Evolutionary conservation across 169 alveolate genomes (phyloP).

Genomic region (Cryptosporidium tyzzeri): DNA sequence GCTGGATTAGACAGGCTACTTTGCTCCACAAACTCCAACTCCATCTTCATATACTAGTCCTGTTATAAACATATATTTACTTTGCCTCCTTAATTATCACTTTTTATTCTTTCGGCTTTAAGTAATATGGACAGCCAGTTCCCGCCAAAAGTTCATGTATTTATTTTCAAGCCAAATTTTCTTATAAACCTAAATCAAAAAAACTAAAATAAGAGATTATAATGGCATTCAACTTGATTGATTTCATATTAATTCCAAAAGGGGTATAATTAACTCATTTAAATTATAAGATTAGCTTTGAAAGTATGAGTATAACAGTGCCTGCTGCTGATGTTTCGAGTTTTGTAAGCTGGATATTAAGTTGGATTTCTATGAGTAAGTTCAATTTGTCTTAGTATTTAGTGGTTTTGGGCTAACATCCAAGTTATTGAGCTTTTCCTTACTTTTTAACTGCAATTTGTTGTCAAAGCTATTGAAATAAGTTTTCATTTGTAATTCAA

Average conservation of each 20-base stretch:
- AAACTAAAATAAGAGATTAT: not conserved
- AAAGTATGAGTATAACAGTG: slow-evolving; percentile 44
- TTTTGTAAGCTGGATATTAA: slow-evolving; percentile 70
- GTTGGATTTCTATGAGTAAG: slow-evolving; percentile 70
- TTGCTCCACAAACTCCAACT: slow-evolving; percentile 72
- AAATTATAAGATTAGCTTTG: not conserved
- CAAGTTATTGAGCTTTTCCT: not conserved
- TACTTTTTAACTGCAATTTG: too few relatives aligned
- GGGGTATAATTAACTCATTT: not conserved
- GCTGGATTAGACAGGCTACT: slow-evolving; percentile 5
- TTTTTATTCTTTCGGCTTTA: not conserved
- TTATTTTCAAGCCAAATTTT: not conserved
- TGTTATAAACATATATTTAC: not conserved
- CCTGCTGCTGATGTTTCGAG: slow-evolving; percentile 66
- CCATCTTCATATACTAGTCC: not conserved
- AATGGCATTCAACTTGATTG: not conserved
- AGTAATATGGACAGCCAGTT: not conserved
- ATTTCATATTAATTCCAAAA: not conserved
- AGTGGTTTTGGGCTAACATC: not conserved
- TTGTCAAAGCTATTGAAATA: not conserved
- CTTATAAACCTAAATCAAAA: not conserved
- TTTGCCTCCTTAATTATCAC: not conserved
- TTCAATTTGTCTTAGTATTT: not conserved
- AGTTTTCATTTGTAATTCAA: not conserved
- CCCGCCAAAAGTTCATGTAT: slow-evolving; percentile 23